Conservation (phyloP, 1,284 basidiomycete genomes). For the Anthracocystis setariae region DNA sequence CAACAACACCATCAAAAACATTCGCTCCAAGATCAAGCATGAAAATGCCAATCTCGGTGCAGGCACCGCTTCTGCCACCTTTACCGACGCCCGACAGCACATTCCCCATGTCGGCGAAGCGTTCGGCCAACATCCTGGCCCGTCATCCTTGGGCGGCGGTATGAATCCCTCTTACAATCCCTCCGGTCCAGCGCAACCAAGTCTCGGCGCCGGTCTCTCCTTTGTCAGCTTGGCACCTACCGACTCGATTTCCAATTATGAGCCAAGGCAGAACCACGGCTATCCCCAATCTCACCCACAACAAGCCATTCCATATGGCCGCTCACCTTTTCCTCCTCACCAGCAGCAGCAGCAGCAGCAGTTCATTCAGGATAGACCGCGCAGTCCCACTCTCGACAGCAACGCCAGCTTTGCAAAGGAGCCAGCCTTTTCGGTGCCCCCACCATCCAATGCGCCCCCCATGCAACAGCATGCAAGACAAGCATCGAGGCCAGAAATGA, state of each 20-base stretch:
- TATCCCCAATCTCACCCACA: conserved; percentile 17
- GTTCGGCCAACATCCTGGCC: conserved; percentile 42
- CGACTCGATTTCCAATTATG: conserved; percentile 49
- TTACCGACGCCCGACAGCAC: conserved; percentile 27
- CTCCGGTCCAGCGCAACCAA: background rate
- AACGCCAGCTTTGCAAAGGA: conserved; percentile 44
- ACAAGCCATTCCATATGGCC: conserved; percentile 5
- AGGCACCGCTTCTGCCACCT: conserved; percentile 51
- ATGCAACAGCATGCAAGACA: conserved; percentile 13
- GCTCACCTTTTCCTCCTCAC: background rate
- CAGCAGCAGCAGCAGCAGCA: conserved; percentile 15
- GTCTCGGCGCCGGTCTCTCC: conserved; percentile 35
- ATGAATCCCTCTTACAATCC: conserved; percentile 5
- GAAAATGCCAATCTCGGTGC: conserved; percentile 59
- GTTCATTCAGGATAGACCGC: conserved; percentile 12
- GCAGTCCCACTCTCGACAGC: conserved; percentile 30
- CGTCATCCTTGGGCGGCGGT: background rate
- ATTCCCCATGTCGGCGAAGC: conserved; percentile 35
- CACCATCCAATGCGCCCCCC: conserved; percentile 6
- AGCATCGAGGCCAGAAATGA: conserved; percentile 11
- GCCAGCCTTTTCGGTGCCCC: conserved; percentile 13
- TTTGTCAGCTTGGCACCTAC: conserved; percentile 49
- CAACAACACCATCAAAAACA: conserved; percentile 49
- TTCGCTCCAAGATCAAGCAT: conserved; percentile 65
- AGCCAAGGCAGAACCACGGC: conserved; percentile 27